These are phyloP conservation scores for Hypericum androsaemum DNA, from an alignment of 345 rosid genomes.

Conservation along the genomic window DNA sequence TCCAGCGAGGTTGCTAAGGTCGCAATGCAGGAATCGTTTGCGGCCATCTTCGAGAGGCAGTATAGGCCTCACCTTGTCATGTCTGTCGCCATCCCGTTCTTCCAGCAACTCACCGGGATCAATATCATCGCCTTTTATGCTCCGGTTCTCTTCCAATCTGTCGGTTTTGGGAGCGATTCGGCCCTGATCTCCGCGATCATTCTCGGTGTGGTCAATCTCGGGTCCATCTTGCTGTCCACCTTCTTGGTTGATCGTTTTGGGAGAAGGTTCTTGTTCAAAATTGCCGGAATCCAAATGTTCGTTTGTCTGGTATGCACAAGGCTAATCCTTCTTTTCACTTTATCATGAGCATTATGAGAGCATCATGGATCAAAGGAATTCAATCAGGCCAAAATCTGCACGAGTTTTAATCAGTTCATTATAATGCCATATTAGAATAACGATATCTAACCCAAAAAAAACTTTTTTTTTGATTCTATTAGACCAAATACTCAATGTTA, in stretches of 20 bases:
- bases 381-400: no score
- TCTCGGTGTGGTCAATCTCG: slow-evolving; percentile 60
- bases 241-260: slow-evolving; percentile 62
- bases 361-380: background rate
- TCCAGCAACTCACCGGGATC: slow-evolving; percentile 73
- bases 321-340: background rate
- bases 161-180: slow-evolving; percentile 60
- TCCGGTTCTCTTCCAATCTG: slow-evolving; percentile 61
- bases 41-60: slow-evolving; percentile 49
- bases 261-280: slow-evolving; percentile 55
- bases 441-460: no score
- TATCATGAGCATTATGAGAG: background rate
- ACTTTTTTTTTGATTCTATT: no score
- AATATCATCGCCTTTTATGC: slow-evolving; percentile 76
- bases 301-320: slow-evolving; percentile 40
- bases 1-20: slow-evolving; percentile 36
- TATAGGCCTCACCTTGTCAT: slow-evolving; percentile 66
- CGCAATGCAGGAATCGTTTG: slow-evolving; percentile 39
- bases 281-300: slow-evolving; percentile 61
- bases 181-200: slow-evolving; percentile 57
- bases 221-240: slow-evolving; percentile 47
- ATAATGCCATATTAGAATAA: no score
- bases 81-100: slow-evolving; percentile 59
- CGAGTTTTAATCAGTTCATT: no score
- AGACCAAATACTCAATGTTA: no score